These are phyloP conservation scores for Fraxinus floribunda DNA, from an alignment of 305 asterid genomes.

Conservation along the genomic window DNA sequence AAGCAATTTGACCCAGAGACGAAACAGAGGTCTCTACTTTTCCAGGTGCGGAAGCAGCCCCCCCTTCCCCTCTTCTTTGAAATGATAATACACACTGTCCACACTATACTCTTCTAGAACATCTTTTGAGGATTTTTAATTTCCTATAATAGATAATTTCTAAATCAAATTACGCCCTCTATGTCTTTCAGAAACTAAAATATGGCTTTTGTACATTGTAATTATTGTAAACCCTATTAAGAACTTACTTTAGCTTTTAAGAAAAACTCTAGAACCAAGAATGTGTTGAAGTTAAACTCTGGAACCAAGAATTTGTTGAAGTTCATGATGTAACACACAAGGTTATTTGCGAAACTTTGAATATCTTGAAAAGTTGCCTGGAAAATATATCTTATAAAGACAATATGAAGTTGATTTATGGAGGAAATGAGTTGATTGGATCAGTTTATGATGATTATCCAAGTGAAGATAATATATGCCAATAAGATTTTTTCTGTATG, in stretches of 20 bases:
- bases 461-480: background rate
- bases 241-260: background rate
- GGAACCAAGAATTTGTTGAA: background rate
- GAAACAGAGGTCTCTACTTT: constrained; percentile 90
- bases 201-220: background rate
- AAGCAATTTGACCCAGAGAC: constrained; percentile 91
- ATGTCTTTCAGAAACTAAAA: background rate
- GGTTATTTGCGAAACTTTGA: background rate
- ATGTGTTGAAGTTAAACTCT: background rate
- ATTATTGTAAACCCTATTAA: background rate
- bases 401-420: background rate
- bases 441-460: background rate
- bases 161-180: background rate
- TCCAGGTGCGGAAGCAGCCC: constrained; percentile 55
- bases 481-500: background rate
- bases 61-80: background rate
- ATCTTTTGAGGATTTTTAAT: background rate
- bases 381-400: background rate
- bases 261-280: background rate
- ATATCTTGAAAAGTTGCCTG: background rate
- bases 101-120: background rate
- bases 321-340: background rate
- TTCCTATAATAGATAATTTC: background rate
- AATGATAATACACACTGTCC: background rate
- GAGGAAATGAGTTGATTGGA: background rate